phyloP scores from a whole-genome alignment of 2,329 filamentous ascomycete species.

The Diaporthe ilicicola region DNA sequence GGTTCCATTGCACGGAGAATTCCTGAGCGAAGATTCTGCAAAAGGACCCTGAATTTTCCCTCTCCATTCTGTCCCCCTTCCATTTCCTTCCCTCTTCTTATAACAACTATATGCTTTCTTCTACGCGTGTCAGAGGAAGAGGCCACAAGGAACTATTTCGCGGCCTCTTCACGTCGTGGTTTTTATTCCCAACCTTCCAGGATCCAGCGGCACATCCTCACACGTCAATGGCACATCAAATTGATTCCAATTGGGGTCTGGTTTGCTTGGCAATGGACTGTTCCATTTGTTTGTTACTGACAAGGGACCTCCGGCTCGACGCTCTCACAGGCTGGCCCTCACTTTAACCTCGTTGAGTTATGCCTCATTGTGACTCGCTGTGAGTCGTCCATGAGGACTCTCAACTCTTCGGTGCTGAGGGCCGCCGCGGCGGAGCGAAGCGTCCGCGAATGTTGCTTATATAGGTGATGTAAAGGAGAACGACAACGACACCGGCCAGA shows the following conservation, averaged over 20 bases:
- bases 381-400: slow-evolving; percentile 42
- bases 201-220: not conserved
- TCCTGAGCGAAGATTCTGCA: slow-evolving; percentile 23
- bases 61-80: not conserved
- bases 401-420: slow-evolving; percentile 76
- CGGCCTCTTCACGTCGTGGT: not conserved
- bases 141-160: not conserved
- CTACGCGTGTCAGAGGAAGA: not conserved
- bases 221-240: not conserved
- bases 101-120: not conserved
- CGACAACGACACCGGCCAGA: slow-evolving; percentile 28
- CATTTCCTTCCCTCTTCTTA: not conserved
- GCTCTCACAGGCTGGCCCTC: slow-evolving; percentile 63
- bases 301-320: slow-evolving; percentile 66
- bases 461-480: slow-evolving; percentile 61
- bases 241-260: slow-evolving; percentile 4
- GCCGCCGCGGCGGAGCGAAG: slow-evolving; percentile 69
- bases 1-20: slow-evolving; percentile 28
- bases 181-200: not conserved
- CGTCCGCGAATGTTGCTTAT: slow-evolving; percentile 56
- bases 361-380: slow-evolving; percentile 37
- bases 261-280: slow-evolving; percentile 40
- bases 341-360: slow-evolving; percentile 77
- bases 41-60: slow-evolving; percentile 22
- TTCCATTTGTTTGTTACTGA: slow-evolving; percentile 40